Conservation (phyloP, 169 alveolate genomes). For the Plasmodium malariae region DNA sequence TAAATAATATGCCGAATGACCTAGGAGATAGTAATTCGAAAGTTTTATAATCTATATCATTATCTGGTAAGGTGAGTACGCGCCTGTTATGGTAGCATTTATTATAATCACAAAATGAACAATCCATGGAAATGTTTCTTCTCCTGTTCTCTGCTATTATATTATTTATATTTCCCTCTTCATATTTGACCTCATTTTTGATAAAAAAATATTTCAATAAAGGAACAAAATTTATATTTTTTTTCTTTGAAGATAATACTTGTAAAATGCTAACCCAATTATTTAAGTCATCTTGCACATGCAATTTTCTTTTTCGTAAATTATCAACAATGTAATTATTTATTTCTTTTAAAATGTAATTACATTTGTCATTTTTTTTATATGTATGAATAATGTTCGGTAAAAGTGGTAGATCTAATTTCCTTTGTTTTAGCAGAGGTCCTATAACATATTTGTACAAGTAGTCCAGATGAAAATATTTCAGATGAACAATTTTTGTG, state of each 20-base stretch:
- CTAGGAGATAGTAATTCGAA: constrained; percentile 33
- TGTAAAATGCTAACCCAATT: constrained; percentile 44
- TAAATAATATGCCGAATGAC: constrained; percentile 27
- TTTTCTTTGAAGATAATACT: constrained; percentile 36
- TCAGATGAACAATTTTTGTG: constrained; percentile 22
- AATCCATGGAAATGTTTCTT: no score
- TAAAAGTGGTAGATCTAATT: not conserved
- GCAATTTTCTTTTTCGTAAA: not conserved
- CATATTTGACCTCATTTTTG: not conserved
- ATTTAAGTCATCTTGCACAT: constrained; percentile 18
- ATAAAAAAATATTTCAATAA: constrained; percentile 15
- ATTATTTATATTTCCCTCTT: not conserved
- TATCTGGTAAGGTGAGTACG: not conserved
- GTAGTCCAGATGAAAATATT: not conserved
- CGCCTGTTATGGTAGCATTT: not conserved
- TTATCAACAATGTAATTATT: not conserved
- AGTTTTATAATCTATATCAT: constrained; percentile 6
- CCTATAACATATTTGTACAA: constrained; percentile 19
- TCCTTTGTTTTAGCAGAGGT: constrained; percentile 26
- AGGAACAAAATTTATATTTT: constrained; percentile 41
- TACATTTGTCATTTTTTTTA: constrained; percentile 28
- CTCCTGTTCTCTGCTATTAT: not conserved
- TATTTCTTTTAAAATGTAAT: constrained; percentile 23
- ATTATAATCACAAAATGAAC: not conserved
- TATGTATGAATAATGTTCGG: constrained; percentile 54